These are phyloP conservation scores for Acer negundo DNA, from an alignment of 345 rosid genomes.

Conservation along the genomic window DNA sequence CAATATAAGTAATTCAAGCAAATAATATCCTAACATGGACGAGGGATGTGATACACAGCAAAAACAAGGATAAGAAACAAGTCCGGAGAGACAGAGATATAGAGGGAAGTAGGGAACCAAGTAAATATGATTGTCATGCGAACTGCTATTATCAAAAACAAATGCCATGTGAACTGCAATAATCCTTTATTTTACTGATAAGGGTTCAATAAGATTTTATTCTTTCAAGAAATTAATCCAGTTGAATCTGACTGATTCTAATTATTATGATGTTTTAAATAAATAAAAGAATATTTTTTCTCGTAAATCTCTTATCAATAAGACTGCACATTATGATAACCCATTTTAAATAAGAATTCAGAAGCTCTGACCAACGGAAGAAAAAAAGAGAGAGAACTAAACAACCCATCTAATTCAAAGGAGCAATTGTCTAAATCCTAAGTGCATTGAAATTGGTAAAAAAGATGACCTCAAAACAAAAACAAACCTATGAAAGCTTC, in stretches of 20 bases:
- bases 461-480: too few relatives aligned
- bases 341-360: too few relatives aligned
- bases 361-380: too few relatives aligned
- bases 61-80: constrained; percentile 8
- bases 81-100: neutral
- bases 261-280: too few relatives aligned
- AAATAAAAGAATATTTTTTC: too few relatives aligned
- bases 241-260: too few relatives aligned
- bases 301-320: too few relatives aligned
- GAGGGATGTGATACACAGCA: neutral
- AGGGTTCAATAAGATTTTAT: neutral
- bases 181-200: neutral
- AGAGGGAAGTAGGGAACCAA: neutral
- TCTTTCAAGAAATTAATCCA: neutral
- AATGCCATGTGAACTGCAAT: neutral
- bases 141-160: neutral
- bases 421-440: too few relatives aligned
- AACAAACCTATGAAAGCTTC: neutral
- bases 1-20: constrained; percentile 2
- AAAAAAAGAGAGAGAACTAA: too few relatives aligned
- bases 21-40: neutral
- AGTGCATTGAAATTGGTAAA: too few relatives aligned
- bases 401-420: too few relatives aligned
- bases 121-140: neutral
- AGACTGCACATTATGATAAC: too few relatives aligned